Conservation (phyloP, 371 early-diverging fungal species). For the Mucor circinelloides region DNA sequence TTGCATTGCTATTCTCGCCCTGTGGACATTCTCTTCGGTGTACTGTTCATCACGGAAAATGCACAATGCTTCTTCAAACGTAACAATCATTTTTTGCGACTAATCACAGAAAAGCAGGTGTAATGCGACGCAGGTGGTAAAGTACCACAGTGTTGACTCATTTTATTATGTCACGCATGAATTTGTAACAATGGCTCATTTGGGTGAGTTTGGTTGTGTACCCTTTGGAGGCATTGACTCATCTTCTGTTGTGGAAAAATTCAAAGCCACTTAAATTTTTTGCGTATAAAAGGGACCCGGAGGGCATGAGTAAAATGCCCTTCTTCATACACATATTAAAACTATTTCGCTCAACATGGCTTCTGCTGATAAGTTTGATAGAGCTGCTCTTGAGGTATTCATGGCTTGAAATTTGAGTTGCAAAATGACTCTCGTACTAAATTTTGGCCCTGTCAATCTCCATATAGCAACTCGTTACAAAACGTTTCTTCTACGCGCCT, state of each 20-base stretch:
- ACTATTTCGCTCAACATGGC: conserved; percentile 10
- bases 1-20: no score
- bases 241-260: neutral
- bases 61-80: no score
- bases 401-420: neutral
- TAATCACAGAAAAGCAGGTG: neutral
- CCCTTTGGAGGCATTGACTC: neutral
- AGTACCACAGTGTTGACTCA: neutral
- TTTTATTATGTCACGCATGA: neutral
- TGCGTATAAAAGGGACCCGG: neutral
- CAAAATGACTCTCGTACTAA: neutral
- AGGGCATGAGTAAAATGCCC: neutral
- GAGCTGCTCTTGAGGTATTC: conserved; percentile 62
- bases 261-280: conserved; percentile 24
- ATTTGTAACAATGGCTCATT: neutral
- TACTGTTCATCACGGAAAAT: no score
- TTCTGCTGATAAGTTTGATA: conserved; percentile 52
- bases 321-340: neutral
- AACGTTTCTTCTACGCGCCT: conserved; percentile 97
- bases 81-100: neutral
- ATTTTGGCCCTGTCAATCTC: neutral
- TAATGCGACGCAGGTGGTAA: neutral
- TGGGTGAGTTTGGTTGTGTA: neutral
- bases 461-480: conserved; percentile 68
- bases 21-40: no score